Conservation (phyloP, 2,329 filamentous ascomycete genomes). For the Aspergillus latus region DNA sequence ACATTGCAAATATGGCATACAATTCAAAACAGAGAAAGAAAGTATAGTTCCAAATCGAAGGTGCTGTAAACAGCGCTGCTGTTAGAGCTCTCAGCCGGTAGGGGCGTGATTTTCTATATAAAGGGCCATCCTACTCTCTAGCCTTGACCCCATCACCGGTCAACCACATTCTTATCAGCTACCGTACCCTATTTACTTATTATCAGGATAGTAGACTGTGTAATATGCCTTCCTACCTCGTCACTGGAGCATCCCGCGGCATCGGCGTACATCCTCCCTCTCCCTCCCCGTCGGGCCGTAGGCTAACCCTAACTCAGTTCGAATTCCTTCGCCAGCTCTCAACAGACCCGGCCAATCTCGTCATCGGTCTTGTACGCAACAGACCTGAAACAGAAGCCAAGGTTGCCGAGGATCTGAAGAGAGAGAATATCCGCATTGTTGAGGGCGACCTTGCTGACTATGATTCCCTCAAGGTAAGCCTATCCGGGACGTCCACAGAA, state of each 20-base stretch:
- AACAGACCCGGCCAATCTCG: constrained; percentile 42
- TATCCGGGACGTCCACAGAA: too few species aligned
- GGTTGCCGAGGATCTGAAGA: constrained; percentile 43
- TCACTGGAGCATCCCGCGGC: constrained; percentile 27
- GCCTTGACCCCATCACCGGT: too few species aligned
- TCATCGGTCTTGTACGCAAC: constrained; percentile 53
- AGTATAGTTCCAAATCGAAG: too few species aligned
- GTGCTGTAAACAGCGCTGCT: too few species aligned
- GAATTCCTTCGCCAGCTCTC: constrained; percentile 53
- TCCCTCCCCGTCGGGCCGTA: neutral
- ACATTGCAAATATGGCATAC: neutral
- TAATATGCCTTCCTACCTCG: constrained; percentile 25
- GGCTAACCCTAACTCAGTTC: constrained; percentile 39
- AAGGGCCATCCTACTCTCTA: neutral
- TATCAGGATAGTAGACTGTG: neutral
- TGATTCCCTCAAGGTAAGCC: neutral
- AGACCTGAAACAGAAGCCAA: constrained; percentile 48
- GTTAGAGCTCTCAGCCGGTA: too few species aligned
- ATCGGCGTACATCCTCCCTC: constrained; percentile 20
- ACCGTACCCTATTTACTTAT: neutral
- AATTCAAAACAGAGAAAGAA: neutral
- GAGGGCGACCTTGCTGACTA: constrained; percentile 48
- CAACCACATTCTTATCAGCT: neutral
- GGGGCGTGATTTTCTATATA: neutral
- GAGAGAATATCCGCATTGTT: constrained; percentile 46